These are phyloP conservation scores for Citeromyces siamensis DNA, from an alignment of 1,139 yeast species.

Conservation along the genomic window DNA sequence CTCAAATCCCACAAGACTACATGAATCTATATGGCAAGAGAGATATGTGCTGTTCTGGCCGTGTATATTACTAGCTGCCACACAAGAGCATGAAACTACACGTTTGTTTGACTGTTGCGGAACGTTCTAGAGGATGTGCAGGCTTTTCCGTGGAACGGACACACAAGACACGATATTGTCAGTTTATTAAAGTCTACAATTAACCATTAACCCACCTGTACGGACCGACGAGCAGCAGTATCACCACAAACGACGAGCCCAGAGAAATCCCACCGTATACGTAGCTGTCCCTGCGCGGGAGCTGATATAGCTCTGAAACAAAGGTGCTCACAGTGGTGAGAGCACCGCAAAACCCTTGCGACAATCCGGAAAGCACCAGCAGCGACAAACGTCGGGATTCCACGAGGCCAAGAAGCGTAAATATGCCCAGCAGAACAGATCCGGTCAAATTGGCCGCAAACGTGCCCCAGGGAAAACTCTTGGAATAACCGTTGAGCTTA, in stretches of 20 bases:
- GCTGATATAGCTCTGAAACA: slow-evolving; percentile 45
- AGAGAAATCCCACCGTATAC: neutral
- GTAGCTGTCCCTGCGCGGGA: slow-evolving; percentile 11
- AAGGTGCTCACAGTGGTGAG: slow-evolving; percentile 73
- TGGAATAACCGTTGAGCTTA: slow-evolving; percentile 27
- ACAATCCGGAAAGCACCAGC: slow-evolving; percentile 25
- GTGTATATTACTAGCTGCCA: too few relatives aligned
- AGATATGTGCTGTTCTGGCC: too few relatives aligned
- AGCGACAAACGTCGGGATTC: neutral
- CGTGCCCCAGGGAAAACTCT: slow-evolving; percentile 8
- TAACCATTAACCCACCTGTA: slow-evolving; percentile 1
- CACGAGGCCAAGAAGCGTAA: neutral
- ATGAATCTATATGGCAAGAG: too few relatives aligned
- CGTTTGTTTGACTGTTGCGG: too few relatives aligned
- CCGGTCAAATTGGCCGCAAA: neutral
- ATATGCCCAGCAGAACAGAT: neutral
- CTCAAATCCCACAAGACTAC: too few relatives aligned
- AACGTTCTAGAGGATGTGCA: too few relatives aligned
- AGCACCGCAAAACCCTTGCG: slow-evolving; percentile 61
- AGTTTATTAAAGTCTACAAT: too few relatives aligned
- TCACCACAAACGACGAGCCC: neutral
- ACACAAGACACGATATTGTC: too few relatives aligned
- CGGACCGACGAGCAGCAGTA: neutral
- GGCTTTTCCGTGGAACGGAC: too few relatives aligned
- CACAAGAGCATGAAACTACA: too few relatives aligned